phyloP scores from a whole-genome alignment of 2,329 filamentous ascomycete species.

The Byssothecium circinans region DNA sequence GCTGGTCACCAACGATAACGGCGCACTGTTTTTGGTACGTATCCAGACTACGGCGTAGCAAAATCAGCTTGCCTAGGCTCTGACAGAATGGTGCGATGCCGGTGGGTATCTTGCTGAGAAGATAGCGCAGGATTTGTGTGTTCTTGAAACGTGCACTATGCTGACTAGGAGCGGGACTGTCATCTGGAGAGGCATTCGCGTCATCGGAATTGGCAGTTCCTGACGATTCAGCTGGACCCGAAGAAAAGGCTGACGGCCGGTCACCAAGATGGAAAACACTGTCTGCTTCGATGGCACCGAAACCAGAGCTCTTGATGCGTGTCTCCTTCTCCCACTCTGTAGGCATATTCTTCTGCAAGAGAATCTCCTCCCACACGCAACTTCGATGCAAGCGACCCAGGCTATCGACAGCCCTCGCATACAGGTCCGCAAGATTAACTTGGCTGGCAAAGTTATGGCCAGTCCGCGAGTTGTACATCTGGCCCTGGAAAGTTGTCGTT shows the following conservation, averaged over 20 bases:
- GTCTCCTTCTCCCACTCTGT: conserved; percentile 61
- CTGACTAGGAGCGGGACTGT: conserved; percentile 20
- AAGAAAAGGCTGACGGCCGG: conserved; percentile 17
- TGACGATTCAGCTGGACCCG: conserved; percentile 11
- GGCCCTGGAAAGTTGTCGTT: conserved; percentile 69
- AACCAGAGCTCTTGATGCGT: conserved; percentile 45
- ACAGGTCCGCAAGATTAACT: conserved; percentile 84
- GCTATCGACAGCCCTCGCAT: conserved; percentile 70
- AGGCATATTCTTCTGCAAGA: conserved; percentile 73
- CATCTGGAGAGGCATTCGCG: conserved; percentile 12
- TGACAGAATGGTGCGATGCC: conserved; percentile 86
- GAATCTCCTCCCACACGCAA: conserved; percentile 82
- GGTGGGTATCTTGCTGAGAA: conserved; percentile 77
- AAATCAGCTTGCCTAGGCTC: conserved; percentile 76
- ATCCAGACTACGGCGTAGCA: conserved; percentile 74
- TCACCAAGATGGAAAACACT: conserved; percentile 41
- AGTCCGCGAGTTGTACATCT: conserved; percentile 65
- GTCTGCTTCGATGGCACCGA: conserved; percentile 45
- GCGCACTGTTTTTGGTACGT: conserved; percentile 63
- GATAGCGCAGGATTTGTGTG: conserved; percentile 71
- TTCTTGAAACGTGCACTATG: conserved; percentile 65
- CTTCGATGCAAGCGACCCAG: conserved; percentile 78
- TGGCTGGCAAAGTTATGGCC: conserved; percentile 67
- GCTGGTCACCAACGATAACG: conserved; percentile 63
- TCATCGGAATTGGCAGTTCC: conserved; percentile 10